These are phyloP conservation scores for Teratosphaeria gauchensis DNA, from an alignment of 2,329 filamentous ascomycete genomes.

Conservation along the genomic window DNA sequence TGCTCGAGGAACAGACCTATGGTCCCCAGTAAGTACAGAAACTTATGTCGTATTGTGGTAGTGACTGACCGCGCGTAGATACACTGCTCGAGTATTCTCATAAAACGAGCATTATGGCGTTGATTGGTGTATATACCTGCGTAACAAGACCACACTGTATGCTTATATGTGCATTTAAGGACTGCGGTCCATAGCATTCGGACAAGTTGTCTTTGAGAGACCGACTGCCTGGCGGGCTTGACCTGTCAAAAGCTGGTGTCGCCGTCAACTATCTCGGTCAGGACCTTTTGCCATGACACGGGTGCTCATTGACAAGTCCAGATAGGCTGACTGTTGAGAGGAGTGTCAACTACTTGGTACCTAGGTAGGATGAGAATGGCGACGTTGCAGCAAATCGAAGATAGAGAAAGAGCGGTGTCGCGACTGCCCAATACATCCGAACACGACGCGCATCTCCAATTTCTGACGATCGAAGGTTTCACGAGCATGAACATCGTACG, in stretches of 20 bases:
- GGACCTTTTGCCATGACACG: no score
- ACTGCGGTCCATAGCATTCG: no score
- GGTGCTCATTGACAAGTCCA: no score
- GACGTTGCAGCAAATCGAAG: not conserved
- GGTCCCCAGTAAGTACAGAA: constrained; percentile 26
- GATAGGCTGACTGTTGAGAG: no score
- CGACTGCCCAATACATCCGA: constrained; percentile 1
- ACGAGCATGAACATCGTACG: not conserved
- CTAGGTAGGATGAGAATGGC: no score
- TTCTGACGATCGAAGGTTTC: not conserved
- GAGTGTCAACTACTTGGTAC: no score
- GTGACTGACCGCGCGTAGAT: constrained; percentile 1
- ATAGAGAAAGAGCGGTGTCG: constrained; percentile 1
- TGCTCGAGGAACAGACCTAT: constrained; percentile 67
- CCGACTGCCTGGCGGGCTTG: no score
- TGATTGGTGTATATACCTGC: not conserved
- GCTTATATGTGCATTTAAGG: no score
- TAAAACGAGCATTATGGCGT: not conserved
- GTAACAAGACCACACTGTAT: not conserved
- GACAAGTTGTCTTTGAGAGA: no score
- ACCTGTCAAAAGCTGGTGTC: no score
- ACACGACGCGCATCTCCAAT: not conserved
- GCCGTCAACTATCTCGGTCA: no score
- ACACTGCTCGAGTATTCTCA: not conserved
- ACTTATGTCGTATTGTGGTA: not conserved